phyloP scores from a whole-genome alignment of 129 eudicot genomes.

The Tagetes erecta region DNA sequence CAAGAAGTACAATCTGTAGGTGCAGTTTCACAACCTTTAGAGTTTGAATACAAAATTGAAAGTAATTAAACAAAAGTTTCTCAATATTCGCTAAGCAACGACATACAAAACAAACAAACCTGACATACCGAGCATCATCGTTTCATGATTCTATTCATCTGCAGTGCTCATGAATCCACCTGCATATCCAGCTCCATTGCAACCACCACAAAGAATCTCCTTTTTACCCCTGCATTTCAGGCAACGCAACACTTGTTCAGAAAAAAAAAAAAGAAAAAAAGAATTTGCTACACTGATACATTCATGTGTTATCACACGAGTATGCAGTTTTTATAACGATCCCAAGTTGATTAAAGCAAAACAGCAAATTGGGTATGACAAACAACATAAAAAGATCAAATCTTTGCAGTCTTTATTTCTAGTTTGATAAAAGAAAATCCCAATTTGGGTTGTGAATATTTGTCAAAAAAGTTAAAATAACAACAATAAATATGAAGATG shows the following conservation, averaged over 20 bases:
- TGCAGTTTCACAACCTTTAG: conserved; percentile 15
- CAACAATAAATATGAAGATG: conserved; percentile 16
- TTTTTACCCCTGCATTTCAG: conserved; percentile 56
- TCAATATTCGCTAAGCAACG: background rate
- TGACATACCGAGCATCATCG: conserved; percentile 8
- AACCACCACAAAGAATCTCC: conserved; percentile 72
- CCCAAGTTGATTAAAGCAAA: too few species aligned
- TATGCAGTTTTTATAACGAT: background rate
- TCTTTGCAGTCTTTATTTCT: background rate
- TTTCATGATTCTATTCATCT: conserved; percentile 18
- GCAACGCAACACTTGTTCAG: conserved; percentile 15
- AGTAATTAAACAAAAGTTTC: conserved; percentile 9
- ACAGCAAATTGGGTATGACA: background rate
- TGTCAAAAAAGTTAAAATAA: background rate
- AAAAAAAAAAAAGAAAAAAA: background rate
- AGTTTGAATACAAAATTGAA: conserved; percentile 10
- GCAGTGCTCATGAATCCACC: conserved; percentile 83
- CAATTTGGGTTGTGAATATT: background rate
- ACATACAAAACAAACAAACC: conserved; percentile 19
- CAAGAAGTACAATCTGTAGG: background rate
- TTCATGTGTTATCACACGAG: background rate
- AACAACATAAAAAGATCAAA: background rate
- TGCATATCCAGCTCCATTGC: conserved; percentile 82
- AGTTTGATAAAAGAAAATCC: background rate
- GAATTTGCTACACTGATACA: background rate